Evolutionary conservation across 2,329 filamentous ascomycete species (phyloP).

Genomic region (Cladosporium halotolerans): DNA sequence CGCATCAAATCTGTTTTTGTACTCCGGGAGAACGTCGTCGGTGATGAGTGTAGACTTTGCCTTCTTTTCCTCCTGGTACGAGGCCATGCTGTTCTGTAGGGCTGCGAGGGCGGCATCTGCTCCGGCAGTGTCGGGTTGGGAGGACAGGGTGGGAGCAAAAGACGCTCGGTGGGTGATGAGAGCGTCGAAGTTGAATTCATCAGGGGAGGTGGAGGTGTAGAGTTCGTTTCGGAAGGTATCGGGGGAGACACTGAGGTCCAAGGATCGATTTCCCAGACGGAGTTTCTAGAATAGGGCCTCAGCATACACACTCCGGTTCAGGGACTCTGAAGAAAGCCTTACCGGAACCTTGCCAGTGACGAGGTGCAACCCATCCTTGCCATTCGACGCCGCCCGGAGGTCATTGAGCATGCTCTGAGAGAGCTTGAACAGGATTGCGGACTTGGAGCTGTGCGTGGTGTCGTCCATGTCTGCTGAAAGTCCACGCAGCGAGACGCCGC

Average conservation of each 20-base stretch:
- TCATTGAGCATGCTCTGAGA: conserved; percentile 27
- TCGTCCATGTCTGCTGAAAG: conserved; percentile 13
- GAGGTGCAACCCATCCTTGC: conserved; percentile 26
- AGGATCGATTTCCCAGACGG: conserved; percentile 51
- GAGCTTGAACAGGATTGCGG: conserved; percentile 28
- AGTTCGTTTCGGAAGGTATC: conserved; percentile 53
- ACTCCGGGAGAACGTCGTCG: conserved; percentile 30
- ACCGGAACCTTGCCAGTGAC: conserved; percentile 30
- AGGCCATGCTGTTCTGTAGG: conserved; percentile 54
- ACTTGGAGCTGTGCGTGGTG: conserved; percentile 16
- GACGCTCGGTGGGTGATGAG: conserved; percentile 51
- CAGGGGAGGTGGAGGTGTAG: conserved; percentile 42
- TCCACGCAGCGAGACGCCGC: conserved; percentile 26
- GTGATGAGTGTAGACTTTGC: conserved; percentile 41
- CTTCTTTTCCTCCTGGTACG: conserved; percentile 54
- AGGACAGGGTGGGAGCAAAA: conserved; percentile 13
- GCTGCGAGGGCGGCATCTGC: conserved; percentile 55
- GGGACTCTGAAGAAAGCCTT: conserved; percentile 14
- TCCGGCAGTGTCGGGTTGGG: conserved; percentile 43
- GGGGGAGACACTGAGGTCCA: conserved; percentile 47
- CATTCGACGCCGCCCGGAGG: conserved; percentile 26
- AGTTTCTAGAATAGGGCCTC: conserved; percentile 38
- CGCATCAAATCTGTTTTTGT: conserved; percentile 29
- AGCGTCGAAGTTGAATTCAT: conserved; percentile 50
- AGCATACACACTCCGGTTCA: conserved; percentile 1